Evolutionary conservation across 371 early-diverging fungal species (phyloP).

Genomic region (Actinomortierella ambigua): DNA sequence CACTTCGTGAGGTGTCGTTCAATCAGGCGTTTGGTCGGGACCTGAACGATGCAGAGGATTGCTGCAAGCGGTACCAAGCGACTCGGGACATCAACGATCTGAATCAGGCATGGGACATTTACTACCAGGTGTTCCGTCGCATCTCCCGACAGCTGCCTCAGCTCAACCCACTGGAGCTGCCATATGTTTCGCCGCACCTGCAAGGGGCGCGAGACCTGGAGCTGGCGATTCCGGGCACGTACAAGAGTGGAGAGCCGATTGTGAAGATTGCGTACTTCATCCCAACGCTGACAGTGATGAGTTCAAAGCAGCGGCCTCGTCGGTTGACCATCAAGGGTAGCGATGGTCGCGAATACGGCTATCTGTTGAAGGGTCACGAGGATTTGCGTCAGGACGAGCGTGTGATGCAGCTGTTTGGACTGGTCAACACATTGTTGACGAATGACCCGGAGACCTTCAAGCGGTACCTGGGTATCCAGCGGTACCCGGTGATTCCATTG

Average conservation of each 20-base stretch:
- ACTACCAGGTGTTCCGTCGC: slow-evolving; percentile 86
- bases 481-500: slow-evolving; percentile 94
- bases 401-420: slow-evolving; percentile 98
- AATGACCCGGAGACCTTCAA: slow-evolving; percentile 93
- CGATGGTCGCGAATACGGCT: slow-evolving; percentile 92
- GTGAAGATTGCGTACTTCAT: slow-evolving; percentile 88
- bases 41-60: slow-evolving; percentile 90
- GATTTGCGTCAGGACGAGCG: slow-evolving; percentile 99
- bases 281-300: slow-evolving; percentile 84
- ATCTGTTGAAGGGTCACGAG: slow-evolving; percentile 96
- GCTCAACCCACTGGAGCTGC: slow-evolving; percentile 84
- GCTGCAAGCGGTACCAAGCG: slow-evolving; percentile 83
- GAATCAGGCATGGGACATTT: slow-evolving; percentile 97
- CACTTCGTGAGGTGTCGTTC: slow-evolving; percentile 93
- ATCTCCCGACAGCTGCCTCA: slow-evolving; percentile 87
- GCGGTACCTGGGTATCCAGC: slow-evolving; percentile 90
- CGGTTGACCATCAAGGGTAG: slow-evolving; percentile 84
- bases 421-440: slow-evolving; percentile 91
- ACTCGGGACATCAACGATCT: slow-evolving; percentile 82
- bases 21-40: slow-evolving; percentile 94
- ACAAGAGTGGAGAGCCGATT: slow-evolving; percentile 86
- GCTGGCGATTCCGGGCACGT: slow-evolving; percentile 94
- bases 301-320: slow-evolving; percentile 95
- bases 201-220: slow-evolving; percentile 86
- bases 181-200: slow-evolving; percentile 91